Base-by-base conservation (phyloP, 2,329 filamentous ascomycete species). In the Aureobasidium sp. region DNA sequence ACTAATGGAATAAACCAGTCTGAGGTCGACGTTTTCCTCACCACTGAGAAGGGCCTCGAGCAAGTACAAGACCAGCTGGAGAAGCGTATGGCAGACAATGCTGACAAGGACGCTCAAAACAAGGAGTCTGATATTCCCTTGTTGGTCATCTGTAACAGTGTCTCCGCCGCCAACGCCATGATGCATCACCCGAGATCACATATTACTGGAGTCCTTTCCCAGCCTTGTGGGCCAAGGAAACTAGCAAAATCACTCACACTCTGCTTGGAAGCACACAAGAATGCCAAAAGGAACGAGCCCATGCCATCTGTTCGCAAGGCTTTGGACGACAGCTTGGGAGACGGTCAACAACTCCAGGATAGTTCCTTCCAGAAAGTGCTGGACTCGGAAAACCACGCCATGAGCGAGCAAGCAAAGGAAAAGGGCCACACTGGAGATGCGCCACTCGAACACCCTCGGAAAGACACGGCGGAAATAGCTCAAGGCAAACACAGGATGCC, bases 181-280 rank as follows among this genome's bases (percentile, higher is more conserved):
- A 53, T 55, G 51, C 50, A 57, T 13, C 25, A 35, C 10, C 60
- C 40, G 2, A 45, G 9, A 5, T 6, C 60, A 15, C 31, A 42
- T 25, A n/a, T 55, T 9, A 33, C 60, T 10, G 60, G 42, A 5
- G 42, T 54, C 1, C 35, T 61, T 3, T 43, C 50, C 1, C 60
- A 61, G 17, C 60, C 60, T 11, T 61, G 51, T 21, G 60, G 60
- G 10, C 67, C 67, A 17, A 60, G 61, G 5, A 67, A 66, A 27
- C 49, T 68, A 3, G 35, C 61, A 7, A 63, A 64, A 29, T 63
- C 61, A 4, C 53, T 67, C 1, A 57, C 49, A 10, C 60, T 61
- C 11, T 61, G 60, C 17, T 27, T 61, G n/a, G 60, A 61, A 19
- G 38, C 40, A 3, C 33, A 55, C 25, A 42, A 53, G 25, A 45